A percentile compares a stretch with the other conserved stretches of the same genome.
Conservation (phyloP, 176 grass and related monocot species). For the Tuctoria greenei region DNA sequence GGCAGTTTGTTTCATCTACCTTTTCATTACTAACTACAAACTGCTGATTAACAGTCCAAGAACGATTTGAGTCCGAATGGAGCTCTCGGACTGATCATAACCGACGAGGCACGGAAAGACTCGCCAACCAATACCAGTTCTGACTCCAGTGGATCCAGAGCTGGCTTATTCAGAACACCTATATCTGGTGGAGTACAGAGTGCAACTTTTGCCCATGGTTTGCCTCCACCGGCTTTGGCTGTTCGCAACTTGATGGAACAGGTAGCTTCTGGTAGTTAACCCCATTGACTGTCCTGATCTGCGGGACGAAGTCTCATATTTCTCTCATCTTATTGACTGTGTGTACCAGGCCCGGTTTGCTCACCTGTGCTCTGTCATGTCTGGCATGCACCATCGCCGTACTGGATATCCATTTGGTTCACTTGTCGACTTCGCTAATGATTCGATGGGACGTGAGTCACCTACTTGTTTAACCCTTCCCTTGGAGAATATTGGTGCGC, state of each 20-base stretch:
- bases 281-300: background rate
- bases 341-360: constrained; percentile 76
- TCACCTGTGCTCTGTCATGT: constrained; percentile 94
- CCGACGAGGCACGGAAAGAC: constrained; percentile 27
- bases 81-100: background rate
- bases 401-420: constrained; percentile 96
- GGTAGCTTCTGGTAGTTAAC: constrained; percentile 37
- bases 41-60: constrained; percentile 13
- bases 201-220: constrained; percentile 83
- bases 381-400: constrained; percentile 90
- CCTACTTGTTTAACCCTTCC: background rate
- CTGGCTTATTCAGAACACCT: constrained; percentile 92
- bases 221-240: constrained; percentile 89
- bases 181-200: constrained; percentile 98
- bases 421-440: constrained; percentile 90
- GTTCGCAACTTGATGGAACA: constrained; percentile 98
- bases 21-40: background rate
- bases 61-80: constrained; percentile 43
- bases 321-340: background rate
- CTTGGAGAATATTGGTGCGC: background rate
- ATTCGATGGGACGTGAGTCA: constrained; percentile 91
- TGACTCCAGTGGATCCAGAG: constrained; percentile 61
- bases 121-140: constrained; percentile 2
- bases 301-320: background rate
- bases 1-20: background rate